phyloP scores from a whole-genome alignment of 768 basidiomycete genomes.

The Psilocybe sp. region DNA sequence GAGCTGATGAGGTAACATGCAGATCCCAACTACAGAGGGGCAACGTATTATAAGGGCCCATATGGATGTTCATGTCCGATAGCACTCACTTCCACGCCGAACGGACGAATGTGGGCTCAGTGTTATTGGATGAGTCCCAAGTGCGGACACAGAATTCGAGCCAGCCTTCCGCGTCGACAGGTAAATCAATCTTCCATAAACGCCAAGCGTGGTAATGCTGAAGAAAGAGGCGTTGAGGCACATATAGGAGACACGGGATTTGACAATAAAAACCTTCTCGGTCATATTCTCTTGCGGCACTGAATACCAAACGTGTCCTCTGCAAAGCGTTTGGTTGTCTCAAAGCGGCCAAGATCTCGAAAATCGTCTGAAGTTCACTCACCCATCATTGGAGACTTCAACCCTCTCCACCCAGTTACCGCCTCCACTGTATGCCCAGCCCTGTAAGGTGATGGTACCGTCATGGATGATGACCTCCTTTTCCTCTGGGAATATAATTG shows the following conservation, averaged over 20 bases:
- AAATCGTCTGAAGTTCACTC: not conserved
- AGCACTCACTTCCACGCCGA: slow-evolving; percentile 13
- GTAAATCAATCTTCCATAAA: slow-evolving; percentile 11
- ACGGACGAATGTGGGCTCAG: slow-evolving; percentile 12
- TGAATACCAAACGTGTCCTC: slow-evolving; percentile 11
- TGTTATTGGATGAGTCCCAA: slow-evolving; percentile 14
- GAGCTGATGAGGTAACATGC: slow-evolving; percentile 11
- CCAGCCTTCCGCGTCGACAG: slow-evolving; percentile 15
- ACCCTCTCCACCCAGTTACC: slow-evolving; percentile 16
- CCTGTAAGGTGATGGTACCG: slow-evolving; percentile 7
- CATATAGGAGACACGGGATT: not conserved
- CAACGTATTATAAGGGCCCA: not conserved
- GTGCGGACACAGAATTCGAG: slow-evolving; percentile 11
- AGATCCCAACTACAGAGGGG: slow-evolving; percentile 6
- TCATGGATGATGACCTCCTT: slow-evolving; percentile 14
- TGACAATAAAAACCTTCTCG: slow-evolving; percentile 3
- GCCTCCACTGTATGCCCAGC: slow-evolving; percentile 14
- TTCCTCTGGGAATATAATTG: slow-evolving; percentile 14
- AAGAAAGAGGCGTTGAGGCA: not conserved
- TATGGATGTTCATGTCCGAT: not conserved
- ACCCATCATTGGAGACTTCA: slow-evolving; percentile 14
- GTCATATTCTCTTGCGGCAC: slow-evolving; percentile 11
- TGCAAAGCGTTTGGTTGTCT: not conserved
- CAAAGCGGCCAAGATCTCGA: not conserved
- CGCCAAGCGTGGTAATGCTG: slow-evolving; percentile 13